Evolutionary conservation across 176 grass and related monocot species (phyloP), one percentile per base, ranked within the genome.

Genomic region (Elymus sibiricus): DNA sequence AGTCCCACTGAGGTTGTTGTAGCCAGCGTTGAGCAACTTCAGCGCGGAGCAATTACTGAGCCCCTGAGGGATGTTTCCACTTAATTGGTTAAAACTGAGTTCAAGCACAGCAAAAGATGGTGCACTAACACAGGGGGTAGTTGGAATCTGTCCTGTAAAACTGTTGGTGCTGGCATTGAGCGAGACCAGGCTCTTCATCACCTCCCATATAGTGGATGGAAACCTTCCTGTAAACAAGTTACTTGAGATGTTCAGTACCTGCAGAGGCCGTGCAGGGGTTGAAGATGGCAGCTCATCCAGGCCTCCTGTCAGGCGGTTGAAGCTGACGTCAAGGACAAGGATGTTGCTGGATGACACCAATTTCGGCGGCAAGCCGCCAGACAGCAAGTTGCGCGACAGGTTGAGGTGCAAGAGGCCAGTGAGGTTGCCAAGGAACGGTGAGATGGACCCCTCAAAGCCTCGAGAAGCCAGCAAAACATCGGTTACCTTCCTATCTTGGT

Each of bases 121-220:
- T 0, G 49, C 9, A 1, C 1, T 82, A 14, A 37, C 86, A 91
- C 3, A 62, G 16, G 0, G 49, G 5, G 6, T 0, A 8, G 25
- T 29, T 31, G 79, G 83, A 9, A 92, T 63, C 12, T 34, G 37
- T 0, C 90, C 84, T 4, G 34, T 87, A 46, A 92, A 92, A 26
- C 90, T 81, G 21, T 90, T 92, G 9, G 66, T 86, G 76, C 83
- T 92, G 13, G 75, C 87, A 72, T 92, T 87, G 14, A 92, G 68
- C 0, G 6, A 35, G 21, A 84, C 24, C 17, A 89, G 49, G 51
- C 63, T 90, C 11, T 66, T 46, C 43, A 29, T 83, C 10, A 2
- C 14, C 21, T 70, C 12, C 82, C 51, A 91, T 68, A 0, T n/a
- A 25, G 51, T 21, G 6, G 73, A 68, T 67, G 90, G 83, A 55